These are phyloP conservation scores for Calonectria hawksworthii DNA, from an alignment of 2,329 filamentous ascomycete species.

Conservation along the genomic window DNA sequence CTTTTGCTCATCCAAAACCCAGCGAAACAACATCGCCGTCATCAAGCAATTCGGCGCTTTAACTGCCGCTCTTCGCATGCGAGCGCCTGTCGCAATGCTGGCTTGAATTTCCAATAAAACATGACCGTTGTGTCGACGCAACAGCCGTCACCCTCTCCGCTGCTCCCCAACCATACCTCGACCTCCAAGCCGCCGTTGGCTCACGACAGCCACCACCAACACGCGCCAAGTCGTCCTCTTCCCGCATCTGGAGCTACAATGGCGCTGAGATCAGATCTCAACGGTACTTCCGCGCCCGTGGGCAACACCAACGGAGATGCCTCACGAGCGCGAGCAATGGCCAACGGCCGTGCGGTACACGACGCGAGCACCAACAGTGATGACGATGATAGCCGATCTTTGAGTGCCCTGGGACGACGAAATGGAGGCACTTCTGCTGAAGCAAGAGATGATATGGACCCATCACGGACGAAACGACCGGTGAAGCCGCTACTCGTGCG, in stretches of 20 bases:
- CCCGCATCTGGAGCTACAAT: slow-evolving; percentile 44
- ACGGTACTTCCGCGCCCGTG: slow-evolving; percentile 47
- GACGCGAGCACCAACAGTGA: slow-evolving; percentile 46
- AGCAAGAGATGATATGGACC: slow-evolving; percentile 50
- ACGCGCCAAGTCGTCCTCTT: slow-evolving; percentile 40
- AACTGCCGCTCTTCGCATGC: slow-evolving; percentile 25
- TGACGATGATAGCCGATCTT: slow-evolving; percentile 58
- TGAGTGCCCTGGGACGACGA: slow-evolving; percentile 61
- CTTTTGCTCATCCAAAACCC: slow-evolving; percentile 10
- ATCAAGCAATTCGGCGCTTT: slow-evolving; percentile 22
- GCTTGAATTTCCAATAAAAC: slow-evolving; percentile 39
- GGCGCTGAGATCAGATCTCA: slow-evolving; percentile 51
- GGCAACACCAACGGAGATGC: slow-evolving; percentile 48
- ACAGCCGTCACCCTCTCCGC: slow-evolving; percentile 47
- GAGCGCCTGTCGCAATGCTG: slow-evolving; percentile 40
- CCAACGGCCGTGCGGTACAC: slow-evolving; percentile 48
- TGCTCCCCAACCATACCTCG: slow-evolving; percentile 40
- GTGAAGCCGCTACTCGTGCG: slow-evolving; percentile 66
- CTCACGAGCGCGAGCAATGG: slow-evolving; percentile 46
- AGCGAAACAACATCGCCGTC: slow-evolving; percentile 2
- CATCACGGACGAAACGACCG: slow-evolving; percentile 54
- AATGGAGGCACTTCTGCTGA: slow-evolving; percentile 48
- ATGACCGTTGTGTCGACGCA: slow-evolving; percentile 45
- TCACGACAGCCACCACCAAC: slow-evolving; percentile 38
- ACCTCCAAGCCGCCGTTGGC: slow-evolving; percentile 39